Conservation (phyloP, 2,329 filamentous ascomycete species). For the Fusarium paranaense region DNA sequence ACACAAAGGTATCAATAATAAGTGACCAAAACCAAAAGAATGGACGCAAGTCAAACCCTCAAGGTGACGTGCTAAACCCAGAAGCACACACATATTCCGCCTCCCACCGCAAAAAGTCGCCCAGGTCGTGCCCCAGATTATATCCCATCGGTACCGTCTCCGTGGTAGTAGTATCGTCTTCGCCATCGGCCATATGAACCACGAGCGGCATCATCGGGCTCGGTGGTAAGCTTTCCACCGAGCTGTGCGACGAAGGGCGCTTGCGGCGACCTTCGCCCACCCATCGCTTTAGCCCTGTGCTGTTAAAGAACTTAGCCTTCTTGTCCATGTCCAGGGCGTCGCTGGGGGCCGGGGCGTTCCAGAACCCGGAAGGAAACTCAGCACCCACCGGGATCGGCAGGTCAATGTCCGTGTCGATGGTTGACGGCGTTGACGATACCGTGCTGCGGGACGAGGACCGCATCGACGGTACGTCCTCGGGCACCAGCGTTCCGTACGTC, state of each 20-base stretch:
- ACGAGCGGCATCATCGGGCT: slow-evolving; percentile 62
- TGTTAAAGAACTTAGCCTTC: slow-evolving; percentile 48
- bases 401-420: slow-evolving; percentile 49
- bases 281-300: slow-evolving; percentile 51
- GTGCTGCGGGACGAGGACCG: slow-evolving; percentile 41
- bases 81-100: slow-evolving; percentile 59
- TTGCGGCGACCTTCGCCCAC: slow-evolving; percentile 50
- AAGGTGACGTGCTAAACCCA: slow-evolving; percentile 39
- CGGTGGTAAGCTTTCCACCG: slow-evolving; percentile 58
- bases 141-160: slow-evolving; percentile 67
- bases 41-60: slow-evolving; percentile 1
- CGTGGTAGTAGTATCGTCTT: slow-evolving; percentile 33
- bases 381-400: slow-evolving; percentile 53
- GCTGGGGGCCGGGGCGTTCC: slow-evolving; percentile 44
- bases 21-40: background rate
- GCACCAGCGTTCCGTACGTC: slow-evolving; percentile 54
- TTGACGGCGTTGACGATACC: slow-evolving; percentile 44
- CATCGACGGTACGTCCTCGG: slow-evolving; percentile 36
- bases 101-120: slow-evolving; percentile 70
- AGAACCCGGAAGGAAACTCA: slow-evolving; percentile 50
- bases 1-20: slow-evolving; percentile 10
- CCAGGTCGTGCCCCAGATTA: slow-evolving; percentile 69
- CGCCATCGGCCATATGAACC: slow-evolving; percentile 54
- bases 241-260: slow-evolving; percentile 43
- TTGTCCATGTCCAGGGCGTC: slow-evolving; percentile 45